Conservation (phyloP, 306 rosid genomes). For the Quercus berberidifolia region DNA sequence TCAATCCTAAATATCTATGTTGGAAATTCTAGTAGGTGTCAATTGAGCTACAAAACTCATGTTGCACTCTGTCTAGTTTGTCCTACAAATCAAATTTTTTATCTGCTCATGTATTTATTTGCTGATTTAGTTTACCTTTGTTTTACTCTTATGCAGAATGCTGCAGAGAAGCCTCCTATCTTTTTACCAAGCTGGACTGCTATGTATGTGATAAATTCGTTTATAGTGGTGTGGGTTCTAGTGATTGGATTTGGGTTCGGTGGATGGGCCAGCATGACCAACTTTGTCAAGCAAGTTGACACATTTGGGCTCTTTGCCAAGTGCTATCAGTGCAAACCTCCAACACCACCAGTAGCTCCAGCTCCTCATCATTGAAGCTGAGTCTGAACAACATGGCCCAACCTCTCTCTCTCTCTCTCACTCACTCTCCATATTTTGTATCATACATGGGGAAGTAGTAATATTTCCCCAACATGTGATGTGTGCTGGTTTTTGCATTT, state of each 20-base stretch:
- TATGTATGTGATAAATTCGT: constrained; percentile 65
- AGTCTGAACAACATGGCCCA: constrained; percentile 12
- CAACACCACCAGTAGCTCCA: constrained; percentile 27
- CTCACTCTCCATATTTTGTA: constrained; percentile 42
- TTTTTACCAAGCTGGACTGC: constrained; percentile 87
- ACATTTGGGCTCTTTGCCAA: constrained; percentile 90
- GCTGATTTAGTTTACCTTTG: neutral
- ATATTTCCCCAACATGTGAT: constrained; percentile 42
- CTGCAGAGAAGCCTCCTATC: constrained; percentile 89
- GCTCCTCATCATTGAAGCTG: constrained; percentile 44
- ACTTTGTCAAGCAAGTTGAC: constrained; percentile 73
- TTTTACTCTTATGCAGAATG: constrained; percentile 47
- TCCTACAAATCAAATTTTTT: neutral
- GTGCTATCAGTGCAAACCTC: constrained; percentile 92
- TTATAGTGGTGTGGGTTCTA: constrained; percentile 72
- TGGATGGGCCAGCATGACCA: constrained; percentile 97
- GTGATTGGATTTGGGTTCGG: constrained; percentile 96
- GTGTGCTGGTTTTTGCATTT: constrained; percentile 48
- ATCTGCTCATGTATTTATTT: neutral
- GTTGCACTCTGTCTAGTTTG: neutral
- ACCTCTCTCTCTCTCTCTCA: neutral
- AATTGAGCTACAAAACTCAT: no score
- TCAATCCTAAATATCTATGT: no score
- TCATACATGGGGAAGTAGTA: constrained; percentile 64
- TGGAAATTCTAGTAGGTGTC: no score